Evolutionary conservation across 331 rosid species (phyloP).

Genomic region (Quercus tomentella): DNA sequence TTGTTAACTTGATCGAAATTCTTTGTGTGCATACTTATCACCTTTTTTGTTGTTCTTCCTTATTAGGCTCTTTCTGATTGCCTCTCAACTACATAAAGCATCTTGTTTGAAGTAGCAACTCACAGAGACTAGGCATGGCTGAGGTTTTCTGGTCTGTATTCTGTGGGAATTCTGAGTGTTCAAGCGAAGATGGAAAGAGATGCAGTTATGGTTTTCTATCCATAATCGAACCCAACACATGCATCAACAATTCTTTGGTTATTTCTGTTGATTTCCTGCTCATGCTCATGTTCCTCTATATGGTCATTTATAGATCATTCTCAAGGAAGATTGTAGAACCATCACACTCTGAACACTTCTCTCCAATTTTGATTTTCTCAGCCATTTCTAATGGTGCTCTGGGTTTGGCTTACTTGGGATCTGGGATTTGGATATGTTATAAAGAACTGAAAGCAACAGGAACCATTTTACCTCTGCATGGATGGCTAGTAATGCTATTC

Average conservation of each 20-base stretch:
- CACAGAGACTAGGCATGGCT: constrained; percentile 2
- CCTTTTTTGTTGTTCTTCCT: not conserved
- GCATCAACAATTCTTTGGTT: constrained; percentile 3
- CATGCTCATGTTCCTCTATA: constrained; percentile 6
- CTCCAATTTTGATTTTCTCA: constrained; percentile 2
- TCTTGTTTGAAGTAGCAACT: not conserved
- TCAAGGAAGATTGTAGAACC: not conserved
- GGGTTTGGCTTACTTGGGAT: constrained; percentile 24
- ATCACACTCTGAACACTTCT: not conserved
- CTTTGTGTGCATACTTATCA: not conserved
- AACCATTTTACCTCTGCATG: constrained; percentile 11
- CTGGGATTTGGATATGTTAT: constrained; percentile 12
- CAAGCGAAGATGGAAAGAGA: not conserved
- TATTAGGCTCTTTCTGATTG: not conserved
- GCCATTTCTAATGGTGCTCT: constrained; percentile 5
- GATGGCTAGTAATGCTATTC: constrained; percentile 7
- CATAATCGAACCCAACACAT: constrained; percentile 15
- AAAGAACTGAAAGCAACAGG: constrained; percentile 1
- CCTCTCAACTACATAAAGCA: too few relatives aligned
- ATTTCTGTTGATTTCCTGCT: constrained; percentile 12
- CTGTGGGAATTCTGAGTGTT: constrained; percentile 5
- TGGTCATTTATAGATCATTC: not conserved
- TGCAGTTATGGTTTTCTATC: constrained; percentile 5
- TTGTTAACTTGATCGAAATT: not conserved
- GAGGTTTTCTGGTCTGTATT: constrained; percentile 1